A percentile compares a stretch with the other conserved stretches of the same genome.
phyloP scores from a whole-genome alignment of 805 yeast genomes.

The Phaffomyces antillensis region DNA sequence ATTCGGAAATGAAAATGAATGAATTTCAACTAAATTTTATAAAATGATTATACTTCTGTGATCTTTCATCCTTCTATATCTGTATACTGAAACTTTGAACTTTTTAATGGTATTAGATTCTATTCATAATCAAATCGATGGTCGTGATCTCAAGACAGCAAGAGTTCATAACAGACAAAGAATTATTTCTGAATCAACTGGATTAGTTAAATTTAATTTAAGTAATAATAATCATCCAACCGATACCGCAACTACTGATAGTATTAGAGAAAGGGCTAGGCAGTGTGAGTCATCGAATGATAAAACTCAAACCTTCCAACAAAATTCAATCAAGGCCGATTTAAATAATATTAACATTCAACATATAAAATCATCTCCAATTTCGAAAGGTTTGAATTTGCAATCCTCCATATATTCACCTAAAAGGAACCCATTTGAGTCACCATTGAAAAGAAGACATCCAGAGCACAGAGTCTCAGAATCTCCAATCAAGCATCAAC shows the following conservation, averaged over 20 bases:
- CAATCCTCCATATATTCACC: slow-evolving; percentile 1
- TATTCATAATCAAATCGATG: slow-evolving; percentile 2
- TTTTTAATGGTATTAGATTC: slow-evolving; percentile 4
- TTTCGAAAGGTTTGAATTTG: slow-evolving; percentile 5
- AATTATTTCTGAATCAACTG: slow-evolving; percentile 43
- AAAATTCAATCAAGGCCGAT: neutral
- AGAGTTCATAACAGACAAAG: slow-evolving; percentile 26
- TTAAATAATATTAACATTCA: neutral
- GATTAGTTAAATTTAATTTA: slow-evolving; percentile 37
- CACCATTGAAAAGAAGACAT: neutral
- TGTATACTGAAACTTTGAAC: no score
- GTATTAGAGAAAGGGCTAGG: slow-evolving; percentile 6
- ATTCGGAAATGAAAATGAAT: slow-evolving; percentile 5
- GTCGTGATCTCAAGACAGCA: neutral
- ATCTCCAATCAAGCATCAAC: neutral
- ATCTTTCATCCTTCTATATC: no score
- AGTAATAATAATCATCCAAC: neutral
- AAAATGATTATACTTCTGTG: neutral
- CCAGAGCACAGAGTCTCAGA: no score
- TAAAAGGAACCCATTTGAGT: neutral
- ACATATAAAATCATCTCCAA: neutral
- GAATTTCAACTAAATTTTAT: neutral
- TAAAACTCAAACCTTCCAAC: slow-evolving; percentile 13
- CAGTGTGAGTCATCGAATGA: slow-evolving; percentile 9
- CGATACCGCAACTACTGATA: slow-evolving; percentile 1